Conservation (phyloP, 139 green algal species). For the Closterium sp. region DNA sequence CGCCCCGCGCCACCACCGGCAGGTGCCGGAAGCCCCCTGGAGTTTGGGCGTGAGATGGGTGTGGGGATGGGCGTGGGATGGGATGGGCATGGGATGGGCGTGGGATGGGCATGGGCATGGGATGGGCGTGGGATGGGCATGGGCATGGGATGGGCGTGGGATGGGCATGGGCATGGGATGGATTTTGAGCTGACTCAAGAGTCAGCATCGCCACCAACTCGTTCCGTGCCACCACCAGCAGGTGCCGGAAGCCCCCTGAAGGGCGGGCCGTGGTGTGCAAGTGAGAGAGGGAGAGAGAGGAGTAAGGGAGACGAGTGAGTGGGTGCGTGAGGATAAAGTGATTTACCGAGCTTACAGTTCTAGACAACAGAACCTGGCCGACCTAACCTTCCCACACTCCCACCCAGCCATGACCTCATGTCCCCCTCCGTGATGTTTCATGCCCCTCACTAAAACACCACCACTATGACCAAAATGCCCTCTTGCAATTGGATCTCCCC, state of each 20-base stretch:
- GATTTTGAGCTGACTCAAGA: too few species aligned
- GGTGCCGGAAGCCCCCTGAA: background rate
- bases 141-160: background rate
- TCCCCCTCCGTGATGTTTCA: too few species aligned
- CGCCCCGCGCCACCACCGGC: constrained; percentile 12
- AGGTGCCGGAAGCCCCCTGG: constrained; percentile 33
- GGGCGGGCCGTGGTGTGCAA: background rate
- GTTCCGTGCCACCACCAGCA: too few species aligned
- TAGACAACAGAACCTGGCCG: too few species aligned
- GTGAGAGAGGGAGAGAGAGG: background rate
- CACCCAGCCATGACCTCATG: too few species aligned
- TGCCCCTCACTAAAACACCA: too few species aligned
- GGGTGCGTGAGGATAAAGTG: background rate
- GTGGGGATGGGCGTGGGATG: background rate
- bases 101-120: background rate
- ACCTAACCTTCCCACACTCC: too few species aligned
- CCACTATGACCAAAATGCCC: too few species aligned
- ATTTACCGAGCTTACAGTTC: too few species aligned
- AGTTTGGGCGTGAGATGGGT: background rate
- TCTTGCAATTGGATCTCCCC: too few species aligned
- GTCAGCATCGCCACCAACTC: too few species aligned
- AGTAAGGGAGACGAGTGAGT: background rate
- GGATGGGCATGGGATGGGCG: background rate
- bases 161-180: too few species aligned
- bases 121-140: background rate